phyloP scores from a whole-genome alignment of 2,329 filamentous ascomycete species.

The Alternaria incomplexa region DNA sequence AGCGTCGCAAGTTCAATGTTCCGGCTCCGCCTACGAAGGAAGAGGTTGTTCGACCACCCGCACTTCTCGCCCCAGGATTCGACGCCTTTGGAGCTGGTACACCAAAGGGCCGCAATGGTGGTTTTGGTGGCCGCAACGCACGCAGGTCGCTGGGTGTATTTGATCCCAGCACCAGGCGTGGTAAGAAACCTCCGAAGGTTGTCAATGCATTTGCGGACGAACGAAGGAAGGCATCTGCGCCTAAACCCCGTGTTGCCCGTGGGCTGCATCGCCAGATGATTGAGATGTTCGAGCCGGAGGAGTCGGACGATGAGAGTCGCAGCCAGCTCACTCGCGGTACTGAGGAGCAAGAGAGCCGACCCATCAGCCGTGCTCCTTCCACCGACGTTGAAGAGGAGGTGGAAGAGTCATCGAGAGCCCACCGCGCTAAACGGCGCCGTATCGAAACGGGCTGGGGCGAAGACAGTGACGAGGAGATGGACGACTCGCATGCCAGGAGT shows the following conservation, averaged over 20 bases:
- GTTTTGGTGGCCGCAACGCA: slow-evolving; percentile 49
- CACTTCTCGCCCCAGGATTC: slow-evolving; percentile 61
- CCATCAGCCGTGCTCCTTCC: slow-evolving; percentile 71
- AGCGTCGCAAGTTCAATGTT: slow-evolving; percentile 79
- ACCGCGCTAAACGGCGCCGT: slow-evolving; percentile 55
- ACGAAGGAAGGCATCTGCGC: slow-evolving; percentile 62
- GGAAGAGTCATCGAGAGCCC: slow-evolving; percentile 54
- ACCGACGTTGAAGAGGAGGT: slow-evolving; percentile 59
- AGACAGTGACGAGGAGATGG: slow-evolving; percentile 57
- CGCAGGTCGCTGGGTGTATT: slow-evolving; percentile 53
- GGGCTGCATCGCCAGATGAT: slow-evolving; percentile 82
- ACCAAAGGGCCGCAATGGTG: slow-evolving; percentile 57
- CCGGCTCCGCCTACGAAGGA: slow-evolving; percentile 67
- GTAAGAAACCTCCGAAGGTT: slow-evolving; percentile 46
- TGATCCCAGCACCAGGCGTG: slow-evolving; percentile 51
- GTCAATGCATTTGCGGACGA: slow-evolving; percentile 62
- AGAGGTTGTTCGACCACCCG: slow-evolving; percentile 62
- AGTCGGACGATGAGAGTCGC: slow-evolving; percentile 77
- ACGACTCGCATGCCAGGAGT: slow-evolving; percentile 54
- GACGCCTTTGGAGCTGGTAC: slow-evolving; percentile 70
- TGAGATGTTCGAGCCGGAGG: slow-evolving; percentile 78
- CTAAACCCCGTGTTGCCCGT: slow-evolving; percentile 66
- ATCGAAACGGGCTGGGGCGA: slow-evolving; percentile 54
- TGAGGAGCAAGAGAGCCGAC: slow-evolving; percentile 83
- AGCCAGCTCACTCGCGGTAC: slow-evolving; percentile 75